Conservation (phyloP, 805 yeast genomes). For the Starmerella apis region DNA sequence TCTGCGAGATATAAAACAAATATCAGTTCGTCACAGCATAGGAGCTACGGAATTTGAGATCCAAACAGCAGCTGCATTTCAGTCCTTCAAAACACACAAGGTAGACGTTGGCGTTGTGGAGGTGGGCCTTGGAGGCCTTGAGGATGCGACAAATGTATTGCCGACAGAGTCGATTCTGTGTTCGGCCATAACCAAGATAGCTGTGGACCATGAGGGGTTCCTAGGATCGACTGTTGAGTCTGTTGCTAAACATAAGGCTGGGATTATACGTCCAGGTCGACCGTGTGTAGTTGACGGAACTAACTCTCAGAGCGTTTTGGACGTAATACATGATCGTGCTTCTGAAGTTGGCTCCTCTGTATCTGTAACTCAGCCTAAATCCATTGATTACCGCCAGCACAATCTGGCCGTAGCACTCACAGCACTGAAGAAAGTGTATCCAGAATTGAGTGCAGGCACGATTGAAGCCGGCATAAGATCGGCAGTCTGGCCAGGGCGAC, state of each 20-base stretch:
- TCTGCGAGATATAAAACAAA: conserved; percentile 35
- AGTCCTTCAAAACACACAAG: conserved; percentile 49
- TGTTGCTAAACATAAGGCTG: conserved; percentile 77
- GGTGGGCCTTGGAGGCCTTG: conserved; percentile 85
- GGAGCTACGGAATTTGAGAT: conserved; percentile 84
- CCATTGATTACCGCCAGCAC: conserved; percentile 12
- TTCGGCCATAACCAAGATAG: conserved; percentile 74
- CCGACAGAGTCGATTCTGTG: conserved; percentile 38
- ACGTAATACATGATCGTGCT: conserved; percentile 12
- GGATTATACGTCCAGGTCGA: conserved; percentile 55
- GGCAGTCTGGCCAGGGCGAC: conserved; percentile 79
- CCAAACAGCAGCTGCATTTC: conserved; percentile 74
- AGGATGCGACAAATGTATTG: conserved; percentile 77
- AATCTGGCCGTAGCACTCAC: conserved; percentile 13
- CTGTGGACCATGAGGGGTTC: conserved; percentile 71
- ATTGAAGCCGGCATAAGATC: conserved; percentile 43
- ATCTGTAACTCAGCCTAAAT: conserved; percentile 27
- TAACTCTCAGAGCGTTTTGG: conserved; percentile 44
- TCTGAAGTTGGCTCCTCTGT: conserved; percentile 7
- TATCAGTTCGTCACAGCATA: conserved; percentile 37
- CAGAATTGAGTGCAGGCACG: conserved; percentile 9
- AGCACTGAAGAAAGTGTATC: background rate
- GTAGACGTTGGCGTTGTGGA: conserved; percentile 78
- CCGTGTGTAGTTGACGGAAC: conserved; percentile 66
- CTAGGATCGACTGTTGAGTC: conserved; percentile 55